Evolutionary conservation across 306 rosid genomes (phyloP).

Genomic region (Citrullus mucosospermus): DNA sequence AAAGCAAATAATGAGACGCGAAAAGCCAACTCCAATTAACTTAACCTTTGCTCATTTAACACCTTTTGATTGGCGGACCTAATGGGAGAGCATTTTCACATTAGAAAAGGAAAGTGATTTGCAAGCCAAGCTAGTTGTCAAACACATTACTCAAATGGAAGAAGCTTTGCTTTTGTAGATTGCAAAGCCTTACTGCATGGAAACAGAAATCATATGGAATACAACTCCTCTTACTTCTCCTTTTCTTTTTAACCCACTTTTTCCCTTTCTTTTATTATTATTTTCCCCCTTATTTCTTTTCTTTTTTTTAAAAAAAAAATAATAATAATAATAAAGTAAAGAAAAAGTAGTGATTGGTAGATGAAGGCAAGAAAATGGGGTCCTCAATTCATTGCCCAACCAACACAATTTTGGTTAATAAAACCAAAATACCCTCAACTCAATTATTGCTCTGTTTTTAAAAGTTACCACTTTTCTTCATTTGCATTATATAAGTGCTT

Average conservation of each 20-base stretch:
- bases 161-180: too few relatives aligned
- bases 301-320: neutral
- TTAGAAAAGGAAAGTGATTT: too few relatives aligned
- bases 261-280: neutral
- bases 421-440: neutral
- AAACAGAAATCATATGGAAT: neutral
- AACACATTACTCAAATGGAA: neutral
- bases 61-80: too few relatives aligned
- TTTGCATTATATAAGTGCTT: neutral
- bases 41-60: too few relatives aligned
- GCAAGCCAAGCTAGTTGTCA: neutral
- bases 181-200: neutral
- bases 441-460: neutral
- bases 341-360: neutral
- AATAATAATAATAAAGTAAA: too few relatives aligned
- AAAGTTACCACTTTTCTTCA: constrained; percentile 2
- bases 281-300: neutral
- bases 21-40: neutral
- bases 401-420: neutral
- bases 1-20: neutral
- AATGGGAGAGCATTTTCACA: too few relatives aligned
- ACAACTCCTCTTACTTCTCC: neutral
- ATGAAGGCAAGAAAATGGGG: neutral
- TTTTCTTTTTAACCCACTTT: neutral
- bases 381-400: neutral